phyloP scores from a whole-genome alignment of 805 yeast genomes.

The Cyberlindnera lachancei region DNA sequence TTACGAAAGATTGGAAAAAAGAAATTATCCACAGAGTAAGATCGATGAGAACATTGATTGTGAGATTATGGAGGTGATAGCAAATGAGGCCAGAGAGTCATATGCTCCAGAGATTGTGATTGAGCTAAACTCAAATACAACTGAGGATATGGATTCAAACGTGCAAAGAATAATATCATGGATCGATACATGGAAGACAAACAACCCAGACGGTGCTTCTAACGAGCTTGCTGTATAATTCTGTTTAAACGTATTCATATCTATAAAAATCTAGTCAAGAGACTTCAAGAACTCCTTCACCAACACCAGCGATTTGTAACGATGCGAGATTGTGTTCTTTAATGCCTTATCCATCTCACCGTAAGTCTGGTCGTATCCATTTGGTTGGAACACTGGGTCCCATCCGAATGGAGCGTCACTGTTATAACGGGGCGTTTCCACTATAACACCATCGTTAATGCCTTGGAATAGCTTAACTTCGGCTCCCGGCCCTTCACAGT shows the following conservation, averaged over 20 bases:
- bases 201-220: constrained; percentile 54
- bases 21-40: constrained; percentile 77
- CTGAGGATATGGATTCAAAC: constrained; percentile 76
- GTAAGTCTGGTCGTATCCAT: constrained; percentile 65
- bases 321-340: constrained; percentile 81
- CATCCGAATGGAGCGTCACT: constrained; percentile 89
- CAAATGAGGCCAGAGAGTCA: constrained; percentile 79
- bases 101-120: constrained; percentile 78
- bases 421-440: constrained; percentile 38
- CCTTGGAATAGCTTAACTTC: constrained; percentile 83
- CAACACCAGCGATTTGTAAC: constrained; percentile 75
- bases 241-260: constrained; percentile 1
- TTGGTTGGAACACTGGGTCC: constrained; percentile 87
- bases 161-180: constrained; percentile 69
- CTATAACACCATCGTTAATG: constrained; percentile 72
- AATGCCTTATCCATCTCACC: constrained; percentile 79
- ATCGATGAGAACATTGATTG: constrained; percentile 90
- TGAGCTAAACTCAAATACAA: constrained; percentile 63
- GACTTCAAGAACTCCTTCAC: constrained; percentile 50
- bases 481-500: constrained; percentile 70
- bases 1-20: constrained; percentile 64
- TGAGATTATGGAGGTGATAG: constrained; percentile 90
- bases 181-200: constrained; percentile 67
- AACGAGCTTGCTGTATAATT: constrained; percentile 31
- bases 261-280: too few species aligned